Conservation (phyloP, 2,329 filamentous ascomycete species). For the Coniochaeta sp. region DNA sequence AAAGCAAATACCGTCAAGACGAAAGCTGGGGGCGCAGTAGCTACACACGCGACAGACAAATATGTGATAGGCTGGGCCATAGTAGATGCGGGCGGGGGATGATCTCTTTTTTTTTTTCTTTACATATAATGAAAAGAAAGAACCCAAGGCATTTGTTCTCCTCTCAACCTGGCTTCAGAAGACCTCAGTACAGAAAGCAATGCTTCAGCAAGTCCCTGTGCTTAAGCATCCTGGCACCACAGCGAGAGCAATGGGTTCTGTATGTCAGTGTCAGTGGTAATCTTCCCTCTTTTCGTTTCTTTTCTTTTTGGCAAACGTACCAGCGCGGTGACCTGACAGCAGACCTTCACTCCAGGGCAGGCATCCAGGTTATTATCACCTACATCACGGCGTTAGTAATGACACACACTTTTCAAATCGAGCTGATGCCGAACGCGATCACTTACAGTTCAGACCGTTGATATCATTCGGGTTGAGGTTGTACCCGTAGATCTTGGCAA, state of each 20-base stretch:
- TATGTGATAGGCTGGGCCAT: no score
- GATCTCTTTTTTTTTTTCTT: no score
- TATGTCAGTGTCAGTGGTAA: neutral
- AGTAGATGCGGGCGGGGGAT: no score
- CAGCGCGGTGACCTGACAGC: conserved; percentile 21
- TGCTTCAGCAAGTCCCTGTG: neutral
- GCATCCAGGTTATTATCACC: conserved; percentile 14
- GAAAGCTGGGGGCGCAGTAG: no score
- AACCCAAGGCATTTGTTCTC: no score
- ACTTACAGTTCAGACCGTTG: conserved; percentile 22
- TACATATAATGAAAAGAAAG: no score
- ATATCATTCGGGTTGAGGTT: conserved; percentile 20
- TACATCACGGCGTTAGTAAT: neutral
- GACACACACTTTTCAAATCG: neutral
- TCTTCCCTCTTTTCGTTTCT: neutral
- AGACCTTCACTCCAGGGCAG: conserved; percentile 22
- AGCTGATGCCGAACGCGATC: neutral
- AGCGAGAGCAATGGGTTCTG: conserved; percentile 22
- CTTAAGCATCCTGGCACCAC: conserved; percentile 16
- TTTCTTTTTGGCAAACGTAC: conserved; percentile 16
- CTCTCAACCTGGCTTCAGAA: no score
- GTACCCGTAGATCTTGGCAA: conserved; percentile 20
- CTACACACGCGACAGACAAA: no score
- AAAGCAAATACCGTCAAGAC: neutral
- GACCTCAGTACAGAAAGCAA: no score